phyloP scores from a whole-genome alignment of 441 rosid species.

The Viola pubescens region DNA sequence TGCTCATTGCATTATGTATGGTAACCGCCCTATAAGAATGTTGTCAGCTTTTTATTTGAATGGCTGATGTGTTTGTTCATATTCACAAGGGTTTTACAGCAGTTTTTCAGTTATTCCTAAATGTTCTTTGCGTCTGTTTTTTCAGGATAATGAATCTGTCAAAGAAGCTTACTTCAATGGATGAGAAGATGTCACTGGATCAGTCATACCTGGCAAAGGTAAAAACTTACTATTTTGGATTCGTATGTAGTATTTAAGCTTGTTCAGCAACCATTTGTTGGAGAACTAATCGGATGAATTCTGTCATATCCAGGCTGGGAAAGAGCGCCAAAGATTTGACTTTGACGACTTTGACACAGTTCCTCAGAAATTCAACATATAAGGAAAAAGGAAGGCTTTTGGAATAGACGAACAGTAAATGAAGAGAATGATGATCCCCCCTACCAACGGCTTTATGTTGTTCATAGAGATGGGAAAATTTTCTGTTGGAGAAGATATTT shows the following conservation, averaged over 20 bases:
- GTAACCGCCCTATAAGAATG: too few relatives aligned
- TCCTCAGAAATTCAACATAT: constrained; percentile 80
- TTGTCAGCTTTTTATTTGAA: too few relatives aligned
- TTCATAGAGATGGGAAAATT: neutral
- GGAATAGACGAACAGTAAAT: constrained; percentile 5
- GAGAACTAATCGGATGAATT: constrained; percentile 11
- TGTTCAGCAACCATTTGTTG: constrained; percentile 2
- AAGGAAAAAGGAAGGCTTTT: constrained; percentile 14
- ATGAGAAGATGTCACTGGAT: constrained; percentile 70
- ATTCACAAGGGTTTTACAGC: too few relatives aligned
- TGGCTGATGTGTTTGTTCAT: too few relatives aligned
- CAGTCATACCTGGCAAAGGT: constrained; percentile 78
- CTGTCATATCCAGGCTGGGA: constrained; percentile 50
- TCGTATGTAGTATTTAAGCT: neutral
- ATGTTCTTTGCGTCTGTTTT: constrained; percentile 6
- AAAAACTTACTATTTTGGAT: constrained; percentile 10
- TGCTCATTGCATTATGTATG: too few relatives aligned
- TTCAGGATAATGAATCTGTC: constrained; percentile 83
- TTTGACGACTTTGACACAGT: constrained; percentile 84
- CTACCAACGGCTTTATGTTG: constrained; percentile 12
- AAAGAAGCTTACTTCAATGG: constrained; percentile 71
- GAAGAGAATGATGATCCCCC: constrained; percentile 8
- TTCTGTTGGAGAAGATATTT: neutral
- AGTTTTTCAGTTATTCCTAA: neutral
- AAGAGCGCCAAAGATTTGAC: constrained; percentile 85